Base-by-base conservation (phyloP, 2,329 filamentous ascomycete species). In the Dactylonectria macrodidyma region DNA sequence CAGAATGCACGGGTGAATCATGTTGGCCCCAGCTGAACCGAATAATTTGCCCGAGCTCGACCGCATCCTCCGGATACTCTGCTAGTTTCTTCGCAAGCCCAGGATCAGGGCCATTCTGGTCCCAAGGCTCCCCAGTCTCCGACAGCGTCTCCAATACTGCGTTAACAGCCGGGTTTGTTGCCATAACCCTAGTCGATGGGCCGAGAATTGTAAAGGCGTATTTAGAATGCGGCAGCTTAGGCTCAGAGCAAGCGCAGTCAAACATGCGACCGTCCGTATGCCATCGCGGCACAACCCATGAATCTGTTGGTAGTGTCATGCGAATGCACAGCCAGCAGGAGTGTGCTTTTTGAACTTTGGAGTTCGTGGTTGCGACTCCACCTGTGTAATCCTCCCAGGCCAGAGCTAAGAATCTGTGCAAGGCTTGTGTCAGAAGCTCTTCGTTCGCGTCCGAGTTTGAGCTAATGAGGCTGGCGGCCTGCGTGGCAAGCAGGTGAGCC, bases 251-350 rank as follows among this genome's bases (percentile, higher is more conserved):
- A 24, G 34, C 10, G 41, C 59, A 62, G 16, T 55, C 36, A 34
- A 62, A 62, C 59, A 62, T 62, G 14, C 41, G 22, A 38, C 59
- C 59, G 30, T 62, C 51, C 14, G 34, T 52, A 56, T 62, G 59
- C 59, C 51, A 62, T 55, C 59, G 59, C 22, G 59, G 59, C 7
- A 62, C 50, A 26, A 47, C 50, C 30, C 38, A 62, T 34, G 5
- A 6, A 34, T 62, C 41, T 7, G 50, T 55, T 12, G 59, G 59
- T 12, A 47, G 10, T 16, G 34, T 46, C 22, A 56, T 19, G n/a
- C 59, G 50, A 11, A 62, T 62, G 34, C 48, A 47, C 59, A 62
- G 50, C 59, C 59, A 62, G 30, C 59, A 62, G 41, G 59, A 52
- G 9, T 56, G 59, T 22, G 38, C 52, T 9, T 36, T 26, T 34